Base-by-base conservation (phyloP, 163 green algal species). In the Chloromonas sp. region DNA sequence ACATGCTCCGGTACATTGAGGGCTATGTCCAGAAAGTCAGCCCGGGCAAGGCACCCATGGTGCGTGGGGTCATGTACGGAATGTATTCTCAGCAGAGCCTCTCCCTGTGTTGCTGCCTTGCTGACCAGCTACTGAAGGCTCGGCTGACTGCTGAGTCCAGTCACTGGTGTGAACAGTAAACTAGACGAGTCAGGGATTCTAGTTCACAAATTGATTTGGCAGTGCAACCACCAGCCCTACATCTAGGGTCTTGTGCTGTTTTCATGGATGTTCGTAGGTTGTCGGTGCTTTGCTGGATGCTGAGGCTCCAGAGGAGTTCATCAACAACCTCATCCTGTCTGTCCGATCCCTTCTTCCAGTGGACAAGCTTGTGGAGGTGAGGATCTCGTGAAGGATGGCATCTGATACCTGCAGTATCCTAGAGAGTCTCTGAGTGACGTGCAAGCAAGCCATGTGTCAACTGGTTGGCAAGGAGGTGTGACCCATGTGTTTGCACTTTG, bases 1-100 rank as follows among this genome's bases (percentile, higher is more conserved):
- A 97, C 92, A 97, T 99, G 95, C 92, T 98, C 86, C 94, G 95
- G 71, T 99, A 99, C 94, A 99, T 99, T 83, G 97, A 99, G 92
- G 97, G 96, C 70, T 99, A 99, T 85, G 97, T 99, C 79, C 97
- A 99, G 92, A 99, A 99, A 92, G 96, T 93, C 15, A 88, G 85
- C 85, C 95, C 95, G 0, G 86, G 82, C 82, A 98, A 97, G 88
- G 92, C 94, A 3, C 95, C 94, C 14, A 85, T 93, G 83, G 87
- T 91, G 60, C 1, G 83, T 58, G 14, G n/a, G 3, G 3, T 76
- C n/a, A 57, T 59, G 78, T 59, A 82, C 36, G 11, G 14, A 60
- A 14, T n/a, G 36, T 36, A 36, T 36, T 36, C 36, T 36, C 36
- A 36, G 36, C 36, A 36, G 36, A 36, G 36, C 36, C 36, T 36